Evolutionary conservation across 257 asterid genomes (phyloP).

Genomic region (Cordia subcordata): DNA sequence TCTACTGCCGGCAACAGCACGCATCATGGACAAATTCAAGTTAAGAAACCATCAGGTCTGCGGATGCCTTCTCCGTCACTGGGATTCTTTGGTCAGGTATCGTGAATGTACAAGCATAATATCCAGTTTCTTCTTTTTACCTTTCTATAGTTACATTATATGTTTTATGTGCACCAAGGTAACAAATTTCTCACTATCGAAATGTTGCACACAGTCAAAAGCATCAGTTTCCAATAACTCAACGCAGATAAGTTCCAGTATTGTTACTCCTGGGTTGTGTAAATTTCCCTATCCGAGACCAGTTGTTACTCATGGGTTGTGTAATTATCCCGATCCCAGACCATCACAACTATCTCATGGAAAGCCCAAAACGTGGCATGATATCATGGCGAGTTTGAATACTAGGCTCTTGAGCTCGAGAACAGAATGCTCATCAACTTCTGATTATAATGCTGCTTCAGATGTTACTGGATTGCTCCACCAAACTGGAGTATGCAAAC

Average conservation of each 20-base stretch:
- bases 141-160: slow-evolving; percentile 1
- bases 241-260: slow-evolving; percentile 31
- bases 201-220: slow-evolving; percentile 58
- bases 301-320: too few relatives aligned
- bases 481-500: slow-evolving; percentile 19
- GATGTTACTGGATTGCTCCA: slow-evolving; percentile 28
- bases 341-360: slow-evolving; percentile 25
- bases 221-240: slow-evolving; percentile 30
- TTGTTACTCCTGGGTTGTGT: slow-evolving; percentile 29
- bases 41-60: slow-evolving; percentile 69
- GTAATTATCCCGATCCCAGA: slow-evolving; percentile 33
- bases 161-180: slow-evolving; percentile 10
- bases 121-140: slow-evolving; percentile 7
- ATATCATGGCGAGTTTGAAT: slow-evolving; percentile 18
- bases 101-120: neutral
- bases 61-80: slow-evolving; percentile 96
- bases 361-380: slow-evolving; percentile 21
- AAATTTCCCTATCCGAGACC: slow-evolving; percentile 27
- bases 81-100: slow-evolving; percentile 86
- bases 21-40: slow-evolving; percentile 35
- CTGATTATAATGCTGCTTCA: slow-evolving; percentile 24
- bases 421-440: slow-evolving; percentile 25
- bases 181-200: slow-evolving; percentile 2
- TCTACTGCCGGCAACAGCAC: slow-evolving; percentile 22
- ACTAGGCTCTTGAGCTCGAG: slow-evolving; percentile 27